These are phyloP conservation scores for Clonostachys sp. DNA, from an alignment of 2,329 filamentous ascomycete species.

Conservation along the genomic window DNA sequence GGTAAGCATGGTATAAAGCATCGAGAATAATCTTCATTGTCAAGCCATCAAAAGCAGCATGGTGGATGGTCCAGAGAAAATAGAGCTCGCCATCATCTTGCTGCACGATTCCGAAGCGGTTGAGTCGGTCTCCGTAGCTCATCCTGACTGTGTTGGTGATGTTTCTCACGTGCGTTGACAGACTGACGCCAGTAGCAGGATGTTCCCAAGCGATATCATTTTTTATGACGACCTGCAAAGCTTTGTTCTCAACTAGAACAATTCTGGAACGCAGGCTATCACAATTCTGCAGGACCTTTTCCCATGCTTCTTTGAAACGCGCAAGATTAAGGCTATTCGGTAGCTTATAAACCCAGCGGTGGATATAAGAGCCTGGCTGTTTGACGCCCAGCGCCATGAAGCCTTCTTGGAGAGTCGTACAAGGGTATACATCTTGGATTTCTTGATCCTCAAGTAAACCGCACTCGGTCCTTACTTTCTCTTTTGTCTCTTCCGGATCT, in stretches of 20 bases:
- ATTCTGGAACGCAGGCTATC: conserved; percentile 3
- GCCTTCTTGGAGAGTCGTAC: conserved; percentile 8
- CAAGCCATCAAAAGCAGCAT: conserved; percentile 18
- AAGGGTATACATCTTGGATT: conserved; percentile 5
- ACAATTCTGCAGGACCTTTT: background rate
- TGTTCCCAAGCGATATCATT: background rate
- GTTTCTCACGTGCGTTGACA: background rate
- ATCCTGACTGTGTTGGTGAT: background rate
- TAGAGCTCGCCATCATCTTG: background rate
- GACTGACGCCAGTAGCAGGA: background rate
- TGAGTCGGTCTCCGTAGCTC: background rate
- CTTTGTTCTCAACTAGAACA: background rate
- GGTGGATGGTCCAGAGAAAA: conserved; percentile 16
- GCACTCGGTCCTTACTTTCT: background rate
- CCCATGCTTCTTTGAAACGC: conserved; percentile 18
- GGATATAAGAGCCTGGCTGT: conserved; percentile 23
- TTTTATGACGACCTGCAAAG: background rate
- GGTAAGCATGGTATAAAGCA: background rate
- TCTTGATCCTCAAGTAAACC: background rate
- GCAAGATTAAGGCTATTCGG: conserved; percentile 6
- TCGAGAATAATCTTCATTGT: conserved; percentile 5
- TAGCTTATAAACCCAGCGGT: conserved; percentile 5
- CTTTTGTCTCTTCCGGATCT: too few species aligned
- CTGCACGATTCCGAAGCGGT: background rate
- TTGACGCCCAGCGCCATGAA: conserved; percentile 23